These are phyloP conservation scores for Delonix regia DNA, from an alignment of 306 rosid species.

Conservation along the genomic window DNA sequence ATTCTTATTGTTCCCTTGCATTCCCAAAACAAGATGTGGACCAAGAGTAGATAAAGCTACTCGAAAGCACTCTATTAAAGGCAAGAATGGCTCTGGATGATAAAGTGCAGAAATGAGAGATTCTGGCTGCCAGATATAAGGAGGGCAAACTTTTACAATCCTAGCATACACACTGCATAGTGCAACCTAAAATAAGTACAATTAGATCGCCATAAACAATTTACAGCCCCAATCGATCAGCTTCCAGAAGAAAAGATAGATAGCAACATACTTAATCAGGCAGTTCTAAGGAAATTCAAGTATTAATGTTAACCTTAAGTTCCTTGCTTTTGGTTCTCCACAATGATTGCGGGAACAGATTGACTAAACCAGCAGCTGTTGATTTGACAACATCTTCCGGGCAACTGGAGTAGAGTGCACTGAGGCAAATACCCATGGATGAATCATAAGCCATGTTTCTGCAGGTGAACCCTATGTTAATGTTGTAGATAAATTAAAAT, in stretches of 20 bases:
- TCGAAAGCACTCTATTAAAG: conserved; percentile 76
- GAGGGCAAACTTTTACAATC: conserved; percentile 75
- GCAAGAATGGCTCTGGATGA: conserved; percentile 63
- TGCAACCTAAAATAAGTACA: conserved; percentile 61
- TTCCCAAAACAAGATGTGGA: conserved; percentile 65
- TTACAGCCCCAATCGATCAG: conserved; percentile 37
- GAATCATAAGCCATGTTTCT: conserved; percentile 77
- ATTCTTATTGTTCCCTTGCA: conserved; percentile 28
- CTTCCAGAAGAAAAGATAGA: conserved; percentile 28
- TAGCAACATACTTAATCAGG: conserved; percentile 33
- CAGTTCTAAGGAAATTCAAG: conserved; percentile 35
- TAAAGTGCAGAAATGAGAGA: conserved; percentile 63
- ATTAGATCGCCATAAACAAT: conserved; percentile 40
- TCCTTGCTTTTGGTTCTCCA: conserved; percentile 81
- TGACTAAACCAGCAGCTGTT: conserved; percentile 77
- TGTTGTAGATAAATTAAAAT: conserved; percentile 14
- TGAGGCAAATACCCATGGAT: conserved; percentile 82
- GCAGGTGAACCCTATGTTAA: conserved; percentile 47
- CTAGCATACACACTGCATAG: conserved; percentile 76
- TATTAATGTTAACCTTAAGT: conserved; percentile 73
- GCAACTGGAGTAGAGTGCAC: conserved; percentile 68
- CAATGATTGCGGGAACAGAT: conserved; percentile 61
- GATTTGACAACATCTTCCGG: conserved; percentile 72
- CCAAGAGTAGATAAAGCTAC: conserved; percentile 75
- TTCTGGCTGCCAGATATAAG: conserved; percentile 89